Evolutionary conservation across 1,139 yeast genomes (phyloP).

Genomic region (Saccharomyces hybrid): DNA sequence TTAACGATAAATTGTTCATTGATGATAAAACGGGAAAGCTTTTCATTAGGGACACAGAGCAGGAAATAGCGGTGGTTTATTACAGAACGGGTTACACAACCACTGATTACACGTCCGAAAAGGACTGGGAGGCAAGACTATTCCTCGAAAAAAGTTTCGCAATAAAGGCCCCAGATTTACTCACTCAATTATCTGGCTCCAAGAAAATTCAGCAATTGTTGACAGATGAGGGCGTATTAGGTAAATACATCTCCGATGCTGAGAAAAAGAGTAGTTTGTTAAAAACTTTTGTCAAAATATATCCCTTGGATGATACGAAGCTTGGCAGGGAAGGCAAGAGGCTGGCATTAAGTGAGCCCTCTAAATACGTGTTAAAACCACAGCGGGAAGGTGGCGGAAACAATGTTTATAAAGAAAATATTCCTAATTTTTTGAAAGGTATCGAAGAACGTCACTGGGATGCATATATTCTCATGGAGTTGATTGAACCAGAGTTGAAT

Average conservation of each 20-base stretch:
- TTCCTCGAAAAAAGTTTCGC: constrained; percentile 67
- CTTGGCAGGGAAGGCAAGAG: constrained; percentile 58
- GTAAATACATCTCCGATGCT: constrained; percentile 37
- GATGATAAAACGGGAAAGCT: constrained; percentile 41
- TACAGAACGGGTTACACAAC: constrained; percentile 88
- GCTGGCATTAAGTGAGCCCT: constrained; percentile 61
- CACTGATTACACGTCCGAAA: constrained; percentile 50
- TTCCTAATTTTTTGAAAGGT: constrained; percentile 58
- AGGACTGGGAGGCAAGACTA: constrained; percentile 72
- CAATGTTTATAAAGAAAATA: constrained; percentile 77
- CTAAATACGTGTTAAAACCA: constrained; percentile 78
- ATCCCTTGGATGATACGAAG: constrained; percentile 69
- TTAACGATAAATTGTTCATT: constrained; percentile 35
- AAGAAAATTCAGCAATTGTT: constrained; percentile 87
- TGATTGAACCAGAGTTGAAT: constrained; percentile 64
- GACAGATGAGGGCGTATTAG: constrained; percentile 46
- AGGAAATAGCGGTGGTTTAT: constrained; percentile 81
- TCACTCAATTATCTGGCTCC: constrained; percentile 86
- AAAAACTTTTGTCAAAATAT: constrained; percentile 73
- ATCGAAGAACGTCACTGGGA: constrained; percentile 74
- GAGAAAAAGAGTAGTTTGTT: constrained; percentile 33
- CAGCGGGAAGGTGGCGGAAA: constrained; percentile 97
- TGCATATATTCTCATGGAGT: constrained; percentile 88
- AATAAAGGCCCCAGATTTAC: constrained; percentile 81
- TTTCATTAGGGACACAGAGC: constrained; percentile 44